Base-by-base conservation (phyloP, 2,329 filamentous ascomycete species). In the Paecilomyces formosus region DNA sequence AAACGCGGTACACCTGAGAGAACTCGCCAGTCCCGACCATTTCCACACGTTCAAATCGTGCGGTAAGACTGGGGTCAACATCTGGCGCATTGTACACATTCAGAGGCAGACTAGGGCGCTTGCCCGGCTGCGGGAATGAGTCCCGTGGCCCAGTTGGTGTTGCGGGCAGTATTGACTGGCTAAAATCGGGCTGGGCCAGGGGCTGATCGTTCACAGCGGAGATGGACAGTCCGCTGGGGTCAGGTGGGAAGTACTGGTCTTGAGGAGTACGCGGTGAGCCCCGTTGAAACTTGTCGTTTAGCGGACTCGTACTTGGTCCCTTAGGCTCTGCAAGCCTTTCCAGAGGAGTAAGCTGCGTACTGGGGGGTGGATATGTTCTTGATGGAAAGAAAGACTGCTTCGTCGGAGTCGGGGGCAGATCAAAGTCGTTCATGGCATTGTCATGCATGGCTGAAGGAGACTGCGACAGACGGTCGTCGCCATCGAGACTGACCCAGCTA, bases 351-450 rank as follows among this genome's bases (percentile, higher is more conserved):
- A 72, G 70, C 56, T 73, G 70, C 26, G 70, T 69, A 6, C 69
- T 63, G 12, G 67, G 54, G 1, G 70, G 70, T 24, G 70, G 72
- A 58, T 72, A 72, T 24, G 71, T 74, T 56, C 70, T 65, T 45
- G 71, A 73, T 15, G 72, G 70, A 55, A 73, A 70, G 60, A 74
- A 73, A 1, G 69, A 63, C 61, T 74, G 73, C 74, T 96, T 97
- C 0, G 94, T 97, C 0, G 94, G 94, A 1, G 94, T 99, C 0
- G 93, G 92, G n/a, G 93, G 92, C 58, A 93, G 79, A 55, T 96
- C 92, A 45, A 77, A 81, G 59, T 92, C 90, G 18, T 76, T 79
- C 56, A 81, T 80, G 4, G 77, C 73, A 63, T 79, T 82, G 58
- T 86, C 84, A 31, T 77, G 70, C 58, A 78, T 74, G 50, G 76